Conservation (phyloP, 331 rosid species). For the Malus hybrid region DNA sequence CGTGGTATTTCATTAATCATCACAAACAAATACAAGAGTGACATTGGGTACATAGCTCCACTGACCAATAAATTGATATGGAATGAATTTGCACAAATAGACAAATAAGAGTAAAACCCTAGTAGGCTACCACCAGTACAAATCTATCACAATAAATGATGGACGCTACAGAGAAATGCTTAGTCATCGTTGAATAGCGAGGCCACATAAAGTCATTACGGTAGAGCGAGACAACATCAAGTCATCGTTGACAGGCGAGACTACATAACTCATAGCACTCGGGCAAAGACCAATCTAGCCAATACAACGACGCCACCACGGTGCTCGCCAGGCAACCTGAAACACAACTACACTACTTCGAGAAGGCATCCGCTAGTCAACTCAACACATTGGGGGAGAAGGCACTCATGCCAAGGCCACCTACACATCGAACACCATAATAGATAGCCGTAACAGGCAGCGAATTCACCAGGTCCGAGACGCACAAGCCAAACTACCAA, state of each 20-base stretch:
- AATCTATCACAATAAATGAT: too few species aligned
- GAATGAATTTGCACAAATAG: neutral
- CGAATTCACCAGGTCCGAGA: too few species aligned
- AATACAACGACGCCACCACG: neutral
- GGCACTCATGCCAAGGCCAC: neutral
- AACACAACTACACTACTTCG: neutral
- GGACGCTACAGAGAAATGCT: neutral
- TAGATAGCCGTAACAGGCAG: neutral
- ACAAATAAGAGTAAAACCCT: neutral
- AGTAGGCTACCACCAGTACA: neutral
- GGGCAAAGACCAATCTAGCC: neutral
- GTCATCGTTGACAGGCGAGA: too few species aligned
- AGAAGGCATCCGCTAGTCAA: neutral
- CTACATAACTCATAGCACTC: too few species aligned
- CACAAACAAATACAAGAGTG: neutral
- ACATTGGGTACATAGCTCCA: too few species aligned
- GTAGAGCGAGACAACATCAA: neutral
- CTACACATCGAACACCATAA: neutral
- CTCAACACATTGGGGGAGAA: neutral
- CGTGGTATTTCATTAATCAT: too few species aligned
- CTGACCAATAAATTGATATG: too few species aligned
- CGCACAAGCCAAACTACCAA: too few species aligned
- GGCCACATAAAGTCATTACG: neutral
- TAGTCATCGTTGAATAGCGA: neutral
- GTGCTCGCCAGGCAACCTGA: rapidly evolving